Evolutionary conservation across 805 yeast species (phyloP), one percentile per base, ranked within the genome.

Genomic region (Metschnikowia similis): DNA sequence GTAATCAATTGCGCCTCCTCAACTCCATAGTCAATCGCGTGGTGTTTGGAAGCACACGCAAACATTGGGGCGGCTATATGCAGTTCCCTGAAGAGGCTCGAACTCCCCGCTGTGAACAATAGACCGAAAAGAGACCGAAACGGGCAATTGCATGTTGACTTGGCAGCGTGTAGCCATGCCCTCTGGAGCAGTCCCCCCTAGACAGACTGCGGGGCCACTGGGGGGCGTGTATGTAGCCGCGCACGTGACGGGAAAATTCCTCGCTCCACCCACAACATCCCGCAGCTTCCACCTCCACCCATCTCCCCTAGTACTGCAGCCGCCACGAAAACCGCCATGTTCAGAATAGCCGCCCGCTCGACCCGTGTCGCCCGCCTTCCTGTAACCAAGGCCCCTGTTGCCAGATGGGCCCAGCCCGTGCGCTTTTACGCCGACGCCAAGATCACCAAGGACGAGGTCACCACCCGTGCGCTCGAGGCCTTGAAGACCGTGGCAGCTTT

Each of bases 381-480:
- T 47, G 60, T 69, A 37, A 59, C 65, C 51, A 67, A 74, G 58
- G 58, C 64, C 44, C 53, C 66, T 52, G 50, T 59, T 56, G 45
- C 54, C 34, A 45, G 47, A 29, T 36, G 46, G 35, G 41, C 41
- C 9, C 66, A 59, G 48, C 37, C 72, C 76, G 58, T 70, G 41
- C 73, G 78, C 59, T 71, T 79, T 64, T 85, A 84, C 72, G 80
- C 86, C 47, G 83, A 77, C 48, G 79, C 87, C 32, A 79, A 84
- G 42, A 72, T 90, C 60, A 74, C 85, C 53, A 81, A 83, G 66
- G 87, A 84, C 37, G 97, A 89, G 66, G 91, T 91, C 56, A 80
- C 89, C 59, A 76, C 80, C 56, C 83, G 97, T 72, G 87, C 94
- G 48, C 73, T 85, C 54, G 88, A 86, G 62, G 96, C 94, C 50